Conservation (phyloP, 1,284 basidiomycete species). For the Coniophora puteana region DNA sequence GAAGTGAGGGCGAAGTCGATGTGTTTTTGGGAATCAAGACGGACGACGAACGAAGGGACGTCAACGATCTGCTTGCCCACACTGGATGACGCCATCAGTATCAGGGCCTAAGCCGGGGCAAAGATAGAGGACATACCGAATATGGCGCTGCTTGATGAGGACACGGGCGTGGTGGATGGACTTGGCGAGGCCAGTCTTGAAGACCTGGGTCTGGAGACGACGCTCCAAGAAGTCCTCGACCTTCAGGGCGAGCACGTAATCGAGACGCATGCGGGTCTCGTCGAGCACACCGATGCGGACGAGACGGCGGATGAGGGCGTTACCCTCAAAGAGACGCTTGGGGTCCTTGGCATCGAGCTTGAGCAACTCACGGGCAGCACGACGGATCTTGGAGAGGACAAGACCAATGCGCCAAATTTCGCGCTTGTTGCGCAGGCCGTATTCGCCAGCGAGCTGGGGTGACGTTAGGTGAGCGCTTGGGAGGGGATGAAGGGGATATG, state of each 20-base stretch:
- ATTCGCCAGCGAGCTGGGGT: constrained; percentile 93
- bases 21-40: constrained; percentile 96
- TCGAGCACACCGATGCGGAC: constrained; percentile 99
- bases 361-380: constrained; percentile 99
- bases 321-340: constrained; percentile 99
- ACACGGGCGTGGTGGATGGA: constrained; percentile 98
- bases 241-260: constrained; percentile 99
- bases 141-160: constrained; percentile 96
- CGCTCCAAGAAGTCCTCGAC: constrained; percentile 99
- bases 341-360: constrained; percentile 99
- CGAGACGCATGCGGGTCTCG: constrained; percentile 97
- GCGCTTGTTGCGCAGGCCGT: constrained; percentile 99
- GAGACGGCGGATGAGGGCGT: constrained; percentile 98
- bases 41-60: constrained; percentile 98
- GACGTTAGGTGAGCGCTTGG: constrained; percentile 7
- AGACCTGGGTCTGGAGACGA: constrained; percentile 98
- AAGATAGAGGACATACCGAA: constrained; percentile 69
- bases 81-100: constrained; percentile 35
- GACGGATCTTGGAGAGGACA: constrained; percentile 98
- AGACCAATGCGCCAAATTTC: constrained; percentile 99
- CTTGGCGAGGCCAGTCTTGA: constrained; percentile 98
- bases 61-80: constrained; percentile 99
- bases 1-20: constrained; percentile 98
- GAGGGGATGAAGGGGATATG: background rate
- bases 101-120: background rate